Evolutionary conservation across 257 asterid species (phyloP), one percentile per base, ranked within the genome.

Genomic region (Ehretia macrophylla): DNA sequence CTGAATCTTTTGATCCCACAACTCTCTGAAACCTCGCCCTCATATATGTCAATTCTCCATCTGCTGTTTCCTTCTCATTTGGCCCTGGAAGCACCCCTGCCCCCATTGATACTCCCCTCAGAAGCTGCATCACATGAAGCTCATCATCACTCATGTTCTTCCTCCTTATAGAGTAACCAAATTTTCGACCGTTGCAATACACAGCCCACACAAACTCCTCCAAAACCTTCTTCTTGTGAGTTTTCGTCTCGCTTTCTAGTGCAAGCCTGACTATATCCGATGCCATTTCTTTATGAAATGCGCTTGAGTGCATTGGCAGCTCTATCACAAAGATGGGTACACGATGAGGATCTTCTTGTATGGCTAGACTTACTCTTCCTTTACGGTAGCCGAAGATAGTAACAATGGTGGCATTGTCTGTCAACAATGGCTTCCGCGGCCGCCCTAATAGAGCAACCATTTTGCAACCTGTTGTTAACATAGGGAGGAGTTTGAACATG

Each of bases 191-290:
- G 48, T 92, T 92, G 60, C 90, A 83, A 56, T 67, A 92, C 0
- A 88, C 99, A 0, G 80, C 96, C 99, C 99, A 92, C 19, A 92
- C 97, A 63, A 63, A 92, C 66, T 92, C 99, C 21, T 92, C 99
- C n/a, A 88, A 57, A 0, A 92, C 67, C 72, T 80, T 81, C 80
- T 80, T 78, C 66, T 80, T 84, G 17, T 70, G 80, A 0, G 93
- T 88, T 50, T 70, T 84, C 5, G 96, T 86, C 50, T 92, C 95
- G 18, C 93, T 81, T 27, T 92, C 99, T 0, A 92, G 54, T 8
- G 96, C 86, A 51, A 92, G 64, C 12, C 99, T 62, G 0, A 92
- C 75, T 0, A 83, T 73, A 37, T 88, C 99, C 4, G 89, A 79
- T 1, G 85, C 82, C 98, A 88, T 88, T 66, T 92, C 99, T 27